A percentile compares a stretch with the other conserved stretches of the same genome.
These are phyloP conservation scores for Pleurostoma richardsiae DNA, from an alignment of 2,329 filamentous ascomycete genomes.

Conservation along the genomic window DNA sequence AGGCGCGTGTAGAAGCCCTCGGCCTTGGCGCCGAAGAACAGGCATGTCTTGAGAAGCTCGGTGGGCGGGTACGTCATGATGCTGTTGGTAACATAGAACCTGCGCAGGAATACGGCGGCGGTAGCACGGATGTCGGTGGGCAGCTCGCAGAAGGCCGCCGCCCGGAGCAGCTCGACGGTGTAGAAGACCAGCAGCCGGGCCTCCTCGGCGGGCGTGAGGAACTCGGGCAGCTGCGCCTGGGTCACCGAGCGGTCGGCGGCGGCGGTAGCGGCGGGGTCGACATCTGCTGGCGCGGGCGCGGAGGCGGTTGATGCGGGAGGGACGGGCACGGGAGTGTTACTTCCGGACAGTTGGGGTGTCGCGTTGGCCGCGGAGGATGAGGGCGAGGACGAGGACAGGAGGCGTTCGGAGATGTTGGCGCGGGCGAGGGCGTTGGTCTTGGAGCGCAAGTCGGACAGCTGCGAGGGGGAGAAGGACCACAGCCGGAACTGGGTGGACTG, in stretches of 20 bases:
- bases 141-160: conserved; percentile 47
- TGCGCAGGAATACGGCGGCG: conserved; percentile 81
- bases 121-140: conserved; percentile 59
- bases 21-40: conserved; percentile 92
- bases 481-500: conserved; percentile 84
- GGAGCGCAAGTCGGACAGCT: conserved; percentile 65
- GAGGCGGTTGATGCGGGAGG: background rate
- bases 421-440: conserved; percentile 75
- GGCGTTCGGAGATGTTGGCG: conserved; percentile 51
- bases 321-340: conserved; percentile 20
- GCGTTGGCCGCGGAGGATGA: conserved; percentile 28
- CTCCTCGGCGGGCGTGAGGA: conserved; percentile 80
- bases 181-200: conserved; percentile 76
- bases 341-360: conserved; percentile 13
- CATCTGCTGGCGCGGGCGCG: background rate
- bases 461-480: conserved; percentile 82
- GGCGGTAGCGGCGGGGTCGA: conserved; percentile 17
- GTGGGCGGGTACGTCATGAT: conserved; percentile 94
- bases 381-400: conserved; percentile 53
- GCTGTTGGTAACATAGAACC: conserved; percentile 94
- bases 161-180: conserved; percentile 52
- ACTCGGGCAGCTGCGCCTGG: conserved; percentile 56
- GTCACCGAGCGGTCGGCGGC: conserved; percentile 7
- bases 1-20: conserved; percentile 74
- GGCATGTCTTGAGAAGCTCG: conserved; percentile 79